These are phyloP conservation scores for Stevia rebaudiana DNA, from an alignment of 140 eudicot genomes.

Conservation along the genomic window DNA sequence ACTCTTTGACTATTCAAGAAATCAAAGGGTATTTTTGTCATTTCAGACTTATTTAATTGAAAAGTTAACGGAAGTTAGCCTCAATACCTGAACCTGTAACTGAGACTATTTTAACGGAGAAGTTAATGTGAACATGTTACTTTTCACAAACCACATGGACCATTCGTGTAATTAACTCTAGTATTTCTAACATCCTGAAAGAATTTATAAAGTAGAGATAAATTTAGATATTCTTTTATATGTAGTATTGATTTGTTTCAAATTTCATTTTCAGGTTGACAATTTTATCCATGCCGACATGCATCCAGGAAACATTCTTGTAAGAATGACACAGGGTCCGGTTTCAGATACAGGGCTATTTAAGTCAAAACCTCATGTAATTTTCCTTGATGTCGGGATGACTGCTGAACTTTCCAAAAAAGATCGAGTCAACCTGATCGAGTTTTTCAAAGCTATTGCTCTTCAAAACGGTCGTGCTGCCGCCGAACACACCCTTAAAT, in stretches of 20 bases:
- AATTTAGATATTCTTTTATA: neutral
- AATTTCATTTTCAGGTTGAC: conserved; percentile 60
- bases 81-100: too few species aligned
- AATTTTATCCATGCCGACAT: conserved; percentile 95
- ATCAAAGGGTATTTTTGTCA: too few species aligned
- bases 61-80: too few species aligned
- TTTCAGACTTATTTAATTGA: too few species aligned
- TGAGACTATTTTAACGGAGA: too few species aligned
- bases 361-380: conserved; percentile 75
- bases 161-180: too few species aligned
- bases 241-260: neutral
- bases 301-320: conserved; percentile 99
- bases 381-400: conserved; percentile 94
- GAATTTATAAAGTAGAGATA: neutral
- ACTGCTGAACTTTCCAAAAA: conserved; percentile 86
- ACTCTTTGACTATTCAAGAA: too few species aligned
- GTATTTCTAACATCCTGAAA: neutral
- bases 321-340: conserved; percentile 43
- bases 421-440: conserved; percentile 61
- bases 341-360: conserved; percentile 47
- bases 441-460: conserved; percentile 90
- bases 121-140: too few species aligned
- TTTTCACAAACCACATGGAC: too few species aligned
- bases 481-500: conserved; percentile 67
- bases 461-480: conserved; percentile 82